Conservation (phyloP, 176 grass and related monocot species). For the Oryza australiensis region DNA sequence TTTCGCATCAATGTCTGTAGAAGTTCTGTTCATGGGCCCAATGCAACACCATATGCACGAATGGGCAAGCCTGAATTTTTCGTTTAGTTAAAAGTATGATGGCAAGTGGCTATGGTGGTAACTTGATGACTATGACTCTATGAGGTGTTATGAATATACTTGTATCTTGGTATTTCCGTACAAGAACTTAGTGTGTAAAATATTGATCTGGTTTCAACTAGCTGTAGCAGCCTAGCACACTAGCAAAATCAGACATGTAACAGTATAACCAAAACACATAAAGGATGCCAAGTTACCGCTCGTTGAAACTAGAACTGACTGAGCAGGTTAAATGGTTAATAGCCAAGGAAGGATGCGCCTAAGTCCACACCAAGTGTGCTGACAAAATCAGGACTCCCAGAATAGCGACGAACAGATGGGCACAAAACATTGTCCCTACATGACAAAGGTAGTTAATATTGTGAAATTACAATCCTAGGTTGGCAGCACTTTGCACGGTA, state of each 20-base stretch:
- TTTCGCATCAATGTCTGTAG: slow-evolving; percentile 92
- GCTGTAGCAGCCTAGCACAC: slow-evolving; percentile 14
- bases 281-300: slow-evolving; percentile 20
- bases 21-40: slow-evolving; percentile 30
- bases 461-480: neutral
- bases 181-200: neutral
- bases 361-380: slow-evolving; percentile 27
- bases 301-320: slow-evolving; percentile 14
- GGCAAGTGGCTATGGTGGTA: slow-evolving; percentile 43
- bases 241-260: slow-evolving; percentile 13
- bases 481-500: slow-evolving; percentile 16
- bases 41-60: slow-evolving; percentile 42
- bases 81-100: slow-evolving; percentile 28
- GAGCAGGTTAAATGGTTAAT: neutral
- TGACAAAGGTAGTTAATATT: slow-evolving; percentile 46
- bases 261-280: slow-evolving; percentile 12
- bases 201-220: neutral
- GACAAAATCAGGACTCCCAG: slow-evolving; percentile 13
- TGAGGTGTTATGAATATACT: slow-evolving; percentile 15
- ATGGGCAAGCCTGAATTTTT: slow-evolving; percentile 21
- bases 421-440: slow-evolving; percentile 34
- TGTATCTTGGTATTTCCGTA: slow-evolving; percentile 13
- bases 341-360: slow-evolving; percentile 33
- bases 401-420: slow-evolving; percentile 33
- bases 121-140: slow-evolving; percentile 29